Conservation (phyloP, 257 asterid species). For the Lantana camara region DNA sequence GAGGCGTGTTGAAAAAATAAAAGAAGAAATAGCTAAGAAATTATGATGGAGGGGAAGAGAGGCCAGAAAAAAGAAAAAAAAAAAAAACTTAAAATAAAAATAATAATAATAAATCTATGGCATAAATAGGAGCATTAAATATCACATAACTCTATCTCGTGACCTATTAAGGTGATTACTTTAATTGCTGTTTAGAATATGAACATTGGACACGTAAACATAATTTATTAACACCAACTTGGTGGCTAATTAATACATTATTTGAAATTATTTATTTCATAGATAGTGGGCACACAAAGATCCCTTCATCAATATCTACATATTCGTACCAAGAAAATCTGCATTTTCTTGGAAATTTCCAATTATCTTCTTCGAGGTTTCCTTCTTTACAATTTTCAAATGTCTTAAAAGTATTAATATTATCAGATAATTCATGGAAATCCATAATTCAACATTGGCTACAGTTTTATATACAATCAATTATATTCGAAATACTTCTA, state of each 20-base stretch:
- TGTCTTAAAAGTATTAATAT: neutral
- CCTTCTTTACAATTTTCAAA: neutral
- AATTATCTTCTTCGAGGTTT: neutral
- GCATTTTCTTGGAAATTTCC: conserved; percentile 1
- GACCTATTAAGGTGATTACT: neutral
- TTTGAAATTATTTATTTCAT: neutral
- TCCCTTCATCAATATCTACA: conserved; percentile 26
- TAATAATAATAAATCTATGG: no score
- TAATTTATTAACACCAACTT: conserved; percentile 22
- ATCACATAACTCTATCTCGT: conserved; percentile 11
- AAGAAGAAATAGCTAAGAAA: no score
- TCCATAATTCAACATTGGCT: no score
- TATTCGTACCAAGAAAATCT: conserved; percentile 25
- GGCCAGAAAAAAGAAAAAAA: no score
- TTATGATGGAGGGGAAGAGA: no score
- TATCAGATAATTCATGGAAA: no score
- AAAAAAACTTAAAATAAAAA: no score
- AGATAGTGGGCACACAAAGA: conserved; percentile 25
- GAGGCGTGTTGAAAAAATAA: no score
- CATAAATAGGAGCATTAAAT: neutral
- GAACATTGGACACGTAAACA: neutral
- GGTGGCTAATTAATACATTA: conserved; percentile 10
- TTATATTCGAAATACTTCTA: no score
- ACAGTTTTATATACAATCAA: no score
- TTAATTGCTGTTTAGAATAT: neutral